Conservation (phyloP, 805 yeast species). For the Candida schatavii region DNA sequence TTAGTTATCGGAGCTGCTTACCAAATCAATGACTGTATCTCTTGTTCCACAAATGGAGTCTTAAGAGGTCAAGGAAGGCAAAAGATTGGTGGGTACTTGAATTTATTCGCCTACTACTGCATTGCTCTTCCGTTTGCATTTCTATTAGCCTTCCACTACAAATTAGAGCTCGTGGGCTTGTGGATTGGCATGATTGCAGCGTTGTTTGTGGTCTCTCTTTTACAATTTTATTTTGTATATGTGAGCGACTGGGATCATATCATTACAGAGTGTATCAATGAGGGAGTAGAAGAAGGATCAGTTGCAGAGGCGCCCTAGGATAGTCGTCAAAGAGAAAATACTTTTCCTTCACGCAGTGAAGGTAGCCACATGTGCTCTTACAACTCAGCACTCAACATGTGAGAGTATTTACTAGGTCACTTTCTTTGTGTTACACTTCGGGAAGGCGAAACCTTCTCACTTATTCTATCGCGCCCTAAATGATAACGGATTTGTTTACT, state of each 20-base stretch:
- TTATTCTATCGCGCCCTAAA: no score
- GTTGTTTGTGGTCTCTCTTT: constrained; percentile 36
- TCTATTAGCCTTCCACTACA: constrained; percentile 39
- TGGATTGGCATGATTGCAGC: constrained; percentile 50
- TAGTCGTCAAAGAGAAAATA: no score
- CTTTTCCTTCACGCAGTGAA: no score
- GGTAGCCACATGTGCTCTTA: no score
- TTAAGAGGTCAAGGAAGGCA: constrained; percentile 60
- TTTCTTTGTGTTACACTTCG: no score
- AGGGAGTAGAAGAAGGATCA: constrained; percentile 42
- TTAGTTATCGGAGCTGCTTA: constrained; percentile 48
- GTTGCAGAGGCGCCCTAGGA: no score
- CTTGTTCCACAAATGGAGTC: constrained; percentile 51
- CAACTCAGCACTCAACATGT: no score
- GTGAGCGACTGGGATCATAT: constrained; percentile 43
- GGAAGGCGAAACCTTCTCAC: no score
- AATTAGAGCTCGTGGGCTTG: constrained; percentile 41
- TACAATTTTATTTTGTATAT: constrained; percentile 40
- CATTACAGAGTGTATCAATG: constrained; percentile 39
- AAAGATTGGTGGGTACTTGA: constrained; percentile 52
- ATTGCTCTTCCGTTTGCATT: constrained; percentile 50
- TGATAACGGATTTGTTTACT: no score
- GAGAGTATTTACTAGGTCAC: no score
- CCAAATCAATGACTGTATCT: constrained; percentile 50
- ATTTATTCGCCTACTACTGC: constrained; percentile 45